Conservation (phyloP, 805 yeast genomes). For the Candida nemodendra region DNA sequence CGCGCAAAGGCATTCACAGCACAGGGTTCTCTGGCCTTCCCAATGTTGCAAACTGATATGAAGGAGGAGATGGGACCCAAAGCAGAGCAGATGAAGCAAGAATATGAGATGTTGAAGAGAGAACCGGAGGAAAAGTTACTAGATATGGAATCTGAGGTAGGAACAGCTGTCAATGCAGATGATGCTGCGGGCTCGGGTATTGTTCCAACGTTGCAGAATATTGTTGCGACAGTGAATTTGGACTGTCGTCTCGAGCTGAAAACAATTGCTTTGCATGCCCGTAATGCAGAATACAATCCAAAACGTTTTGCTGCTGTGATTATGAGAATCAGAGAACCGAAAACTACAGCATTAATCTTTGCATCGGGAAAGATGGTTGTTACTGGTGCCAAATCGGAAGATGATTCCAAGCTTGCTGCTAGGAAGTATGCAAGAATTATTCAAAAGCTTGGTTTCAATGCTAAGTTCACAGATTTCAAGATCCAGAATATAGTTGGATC, state of each 20-base stretch:
- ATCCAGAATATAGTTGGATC: constrained; percentile 98
- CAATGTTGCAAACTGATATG: constrained; percentile 44
- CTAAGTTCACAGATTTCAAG: constrained; percentile 96
- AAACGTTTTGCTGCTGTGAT: constrained; percentile 99
- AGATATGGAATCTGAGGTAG: constrained; percentile 16
- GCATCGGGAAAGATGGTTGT: constrained; percentile 99
- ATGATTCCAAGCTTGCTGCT: constrained; percentile 96
- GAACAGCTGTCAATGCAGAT: constrained; percentile 36
- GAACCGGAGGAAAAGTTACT: constrained; percentile 34
- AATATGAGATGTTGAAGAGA: constrained; percentile 25
- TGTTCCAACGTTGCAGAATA: constrained; percentile 92
- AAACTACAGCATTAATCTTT: constrained; percentile 94
- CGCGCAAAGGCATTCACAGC: constrained; percentile 73
- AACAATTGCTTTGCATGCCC: constrained; percentile 96
- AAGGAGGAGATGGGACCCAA: constrained; percentile 18
- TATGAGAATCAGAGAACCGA: constrained; percentile 98
- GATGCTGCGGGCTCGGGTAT: constrained; percentile 88
- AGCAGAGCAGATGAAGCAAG: constrained; percentile 11
- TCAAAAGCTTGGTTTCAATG: constrained; percentile 96
- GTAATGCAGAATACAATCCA: constrained; percentile 98
- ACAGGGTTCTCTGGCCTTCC: constrained; percentile 60
- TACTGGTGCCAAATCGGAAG: constrained; percentile 98
- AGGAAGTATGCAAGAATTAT: constrained; percentile 97
- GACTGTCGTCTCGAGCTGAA: constrained; percentile 95
- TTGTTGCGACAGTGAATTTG: constrained; percentile 95